phyloP scores from a whole-genome alignment of 1,284 basidiomycete species.

The Apiotrichum laibachii region DNA sequence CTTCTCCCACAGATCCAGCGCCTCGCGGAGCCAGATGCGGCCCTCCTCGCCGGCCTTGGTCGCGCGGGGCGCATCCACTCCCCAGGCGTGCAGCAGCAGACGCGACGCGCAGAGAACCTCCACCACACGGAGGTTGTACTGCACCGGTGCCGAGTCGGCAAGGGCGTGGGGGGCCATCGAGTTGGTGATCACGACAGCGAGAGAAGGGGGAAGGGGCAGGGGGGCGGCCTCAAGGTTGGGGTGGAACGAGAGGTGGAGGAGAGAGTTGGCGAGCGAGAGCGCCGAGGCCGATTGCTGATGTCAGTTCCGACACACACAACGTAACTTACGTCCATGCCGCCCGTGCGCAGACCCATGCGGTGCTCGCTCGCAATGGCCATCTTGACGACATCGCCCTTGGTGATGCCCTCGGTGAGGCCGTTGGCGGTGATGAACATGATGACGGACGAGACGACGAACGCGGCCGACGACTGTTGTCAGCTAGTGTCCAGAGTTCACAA shows the following conservation, averaged over 20 bases:
- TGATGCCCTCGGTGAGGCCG: slow-evolving; percentile 60
- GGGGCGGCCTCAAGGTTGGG: slow-evolving; percentile 67
- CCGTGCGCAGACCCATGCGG: slow-evolving; percentile 62
- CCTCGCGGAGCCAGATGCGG: slow-evolving; percentile 45
- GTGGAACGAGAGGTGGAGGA: slow-evolving; percentile 76
- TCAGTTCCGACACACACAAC: neutral
- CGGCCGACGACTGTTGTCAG: slow-evolving; percentile 55
- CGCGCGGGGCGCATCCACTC: slow-evolving; percentile 44
- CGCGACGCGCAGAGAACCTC: slow-evolving; percentile 77
- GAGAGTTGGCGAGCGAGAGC: slow-evolving; percentile 65
- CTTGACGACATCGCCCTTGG: slow-evolving; percentile 66
- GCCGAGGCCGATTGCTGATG: slow-evolving; percentile 73
- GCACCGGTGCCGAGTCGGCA: slow-evolving; percentile 67
- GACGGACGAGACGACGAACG: slow-evolving; percentile 79
- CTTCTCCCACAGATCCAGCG: slow-evolving; percentile 56
- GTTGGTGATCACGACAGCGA: slow-evolving; percentile 75
- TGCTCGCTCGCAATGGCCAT: slow-evolving; percentile 79
- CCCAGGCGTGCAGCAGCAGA: slow-evolving; percentile 63
- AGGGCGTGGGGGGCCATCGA: slow-evolving; percentile 81
- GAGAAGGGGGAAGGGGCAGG: slow-evolving; percentile 38
- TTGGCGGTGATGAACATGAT: slow-evolving; percentile 73
- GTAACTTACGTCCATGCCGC: slow-evolving; percentile 56
- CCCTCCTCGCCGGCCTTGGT: slow-evolving; percentile 15
- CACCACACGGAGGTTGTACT: slow-evolving; percentile 83
- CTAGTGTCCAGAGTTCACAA: too few relatives aligned